Evolutionary conservation across 164 flowering plant species (phyloP), one percentile per base, ranked within the genome.

Genomic region (Paratinospora sagittata): DNA sequence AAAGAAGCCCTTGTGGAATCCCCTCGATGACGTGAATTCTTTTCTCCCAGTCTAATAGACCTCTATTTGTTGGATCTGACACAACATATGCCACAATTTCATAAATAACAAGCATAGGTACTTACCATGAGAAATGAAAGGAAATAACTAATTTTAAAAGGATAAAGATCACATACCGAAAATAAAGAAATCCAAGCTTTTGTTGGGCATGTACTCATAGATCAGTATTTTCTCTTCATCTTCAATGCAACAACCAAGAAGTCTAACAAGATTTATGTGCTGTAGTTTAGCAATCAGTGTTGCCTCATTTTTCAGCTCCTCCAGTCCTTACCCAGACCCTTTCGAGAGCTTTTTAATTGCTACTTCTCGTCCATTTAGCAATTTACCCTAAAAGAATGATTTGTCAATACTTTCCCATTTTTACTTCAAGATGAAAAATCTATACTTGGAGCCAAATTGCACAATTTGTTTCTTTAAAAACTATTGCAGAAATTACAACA

Each of bases 1-100:
- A 71, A 71, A 71, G 68, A 63, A 39, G 37, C 16, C 45, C 68
- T 65, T 39, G 68, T 9, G 47, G n/a, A 17, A 39, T 65, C 49
- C 68, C 68, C 10, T 65, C 68, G 2, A 65, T 36, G 17, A 65
- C 8, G 21, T 39, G 68, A 1, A 39, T 16, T 8, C 68, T 45
- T 21, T 19, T 37, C n/a, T 9, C 27, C 65, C 65, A 62, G 21
- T 62, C 65, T 27, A 62, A 62, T 24, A 62, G 14, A 11, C 8
- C 34, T 5, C 65, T 24, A 8, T 62, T 62, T 8, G 10, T 62
- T 21, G 65, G 65, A 62, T 62, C 65, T 62, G 6, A 1, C 27
- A 21, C 6, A 24, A 26, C 24, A 62, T 5, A 30, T 9, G 26
- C 8, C 10, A 10, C 27, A 23, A 13, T 62, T 24, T 62, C 12